Conservation (phyloP, 345 rosid genomes). For the Isatis tinctoria region DNA sequence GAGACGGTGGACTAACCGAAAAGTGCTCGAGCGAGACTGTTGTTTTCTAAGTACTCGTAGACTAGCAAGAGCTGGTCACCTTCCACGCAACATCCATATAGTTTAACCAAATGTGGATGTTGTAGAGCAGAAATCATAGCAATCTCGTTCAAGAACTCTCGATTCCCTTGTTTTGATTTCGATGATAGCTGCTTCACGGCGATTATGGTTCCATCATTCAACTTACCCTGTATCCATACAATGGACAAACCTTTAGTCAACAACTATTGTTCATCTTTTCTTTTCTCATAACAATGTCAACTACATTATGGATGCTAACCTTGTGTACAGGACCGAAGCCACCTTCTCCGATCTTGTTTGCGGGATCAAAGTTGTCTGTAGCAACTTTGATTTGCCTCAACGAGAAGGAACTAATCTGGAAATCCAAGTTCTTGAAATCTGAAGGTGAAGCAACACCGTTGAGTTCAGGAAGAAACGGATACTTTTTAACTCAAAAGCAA, state of each 20-base stretch:
- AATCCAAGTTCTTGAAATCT: slow-evolving; percentile 41
- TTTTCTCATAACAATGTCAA: neutral
- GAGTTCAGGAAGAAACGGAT: slow-evolving; percentile 5
- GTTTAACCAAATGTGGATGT: slow-evolving; percentile 55
- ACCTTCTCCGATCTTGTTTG: slow-evolving; percentile 64
- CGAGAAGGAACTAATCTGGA: slow-evolving; percentile 44
- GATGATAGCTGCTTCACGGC: slow-evolving; percentile 56
- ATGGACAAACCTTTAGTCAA: neutral
- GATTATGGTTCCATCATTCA: slow-evolving; percentile 49
- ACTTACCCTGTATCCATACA: slow-evolving; percentile 36
- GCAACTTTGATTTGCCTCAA: slow-evolving; percentile 50
- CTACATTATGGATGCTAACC: slow-evolving; percentile 30
- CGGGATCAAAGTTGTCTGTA: slow-evolving; percentile 45
- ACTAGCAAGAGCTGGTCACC: slow-evolving; percentile 50
- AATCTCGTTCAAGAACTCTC: slow-evolving; percentile 56
- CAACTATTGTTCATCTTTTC: neutral
- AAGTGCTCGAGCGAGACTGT: slow-evolving; percentile 49
- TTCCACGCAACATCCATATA: slow-evolving; percentile 55
- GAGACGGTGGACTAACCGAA: slow-evolving; percentile 31
- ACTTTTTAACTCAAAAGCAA: neutral
- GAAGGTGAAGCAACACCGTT: slow-evolving; percentile 7
- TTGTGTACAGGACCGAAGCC: slow-evolving; percentile 72
- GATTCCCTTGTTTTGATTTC: slow-evolving; percentile 56
- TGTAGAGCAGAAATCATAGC: slow-evolving; percentile 58
- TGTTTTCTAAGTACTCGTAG: slow-evolving; percentile 58